Percentiles rank a stretch among this genome's conserved stretches.
Conservation (phyloP, 2,329 filamentous ascomycete species). For the Fusarium sambucinum region DNA sequence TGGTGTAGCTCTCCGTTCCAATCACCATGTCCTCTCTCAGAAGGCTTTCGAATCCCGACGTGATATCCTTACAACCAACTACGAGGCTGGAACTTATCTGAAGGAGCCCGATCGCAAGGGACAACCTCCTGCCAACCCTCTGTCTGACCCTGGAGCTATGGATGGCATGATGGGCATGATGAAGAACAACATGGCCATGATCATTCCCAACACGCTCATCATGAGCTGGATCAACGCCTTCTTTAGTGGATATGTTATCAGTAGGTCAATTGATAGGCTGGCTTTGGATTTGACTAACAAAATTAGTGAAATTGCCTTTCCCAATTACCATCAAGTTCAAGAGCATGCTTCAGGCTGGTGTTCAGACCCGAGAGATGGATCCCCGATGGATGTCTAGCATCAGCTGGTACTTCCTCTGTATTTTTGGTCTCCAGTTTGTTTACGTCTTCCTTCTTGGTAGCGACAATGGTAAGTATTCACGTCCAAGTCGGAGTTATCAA, state of each 20-base stretch:
- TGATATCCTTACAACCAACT: conserved; percentile 82
- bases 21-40: conserved; percentile 82
- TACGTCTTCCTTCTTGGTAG: conserved; percentile 97
- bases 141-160: conserved; percentile 96
- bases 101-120: conserved; percentile 89
- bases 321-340: conserved; percentile 99
- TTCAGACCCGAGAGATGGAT: conserved; percentile 95
- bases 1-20: conserved; percentile 85
- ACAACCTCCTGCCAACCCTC: conserved; percentile 90
- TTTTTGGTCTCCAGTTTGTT: conserved; percentile 95
- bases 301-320: conserved; percentile 90
- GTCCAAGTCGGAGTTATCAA: not conserved
- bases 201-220: conserved; percentile 97
- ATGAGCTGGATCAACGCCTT: conserved; percentile 99
- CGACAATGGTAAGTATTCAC: conserved; percentile 81
- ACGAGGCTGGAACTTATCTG: conserved; percentile 86
- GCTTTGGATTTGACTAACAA: conserved; percentile 34
- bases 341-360: conserved; percentile 97
- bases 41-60: conserved; percentile 84
- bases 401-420: conserved; percentile 98
- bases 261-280: conserved; percentile 60
- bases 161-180: conserved; percentile 99
- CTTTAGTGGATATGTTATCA: conserved; percentile 97
- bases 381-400: conserved; percentile 98
- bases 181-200: conserved; percentile 99